Evolutionary conservation across 257 asterid genomes (phyloP), one percentile per base, ranked within the genome.

Genomic region (Coffea eugenioides): DNA sequence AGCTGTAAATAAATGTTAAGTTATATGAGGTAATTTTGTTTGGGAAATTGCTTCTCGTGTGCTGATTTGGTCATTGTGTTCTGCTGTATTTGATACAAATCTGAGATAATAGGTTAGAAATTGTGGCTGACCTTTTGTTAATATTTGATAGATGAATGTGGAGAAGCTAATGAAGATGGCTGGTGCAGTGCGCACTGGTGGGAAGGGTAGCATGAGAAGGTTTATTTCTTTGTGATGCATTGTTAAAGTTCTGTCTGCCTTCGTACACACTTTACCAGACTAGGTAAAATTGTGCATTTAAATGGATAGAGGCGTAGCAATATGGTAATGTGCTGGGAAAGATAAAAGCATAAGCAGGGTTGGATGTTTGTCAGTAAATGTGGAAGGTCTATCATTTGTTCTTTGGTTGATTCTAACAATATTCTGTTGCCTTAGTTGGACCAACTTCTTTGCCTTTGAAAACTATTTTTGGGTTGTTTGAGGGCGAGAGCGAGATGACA

Each of bases 141-240:
- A 13, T 20, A 64, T 61, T 56, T 80, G 62, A 21, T 83, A 91
- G 97, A 91, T 91, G 97, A 90, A 91, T 89, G 94, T 89, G 82
- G 94, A 91, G 85, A 90, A 91, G 87, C 87, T 91, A 71, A 88
- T 56, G 89, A 91, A 90, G 88, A 91, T 91, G 97, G 94, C 97
- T 3, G 92, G 93, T 80, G 88, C 94, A 1, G 94, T 90, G 65
- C 91, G 97, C 69, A 92, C 94, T 8, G 94, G 94, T 79, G 97
- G 97, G 21, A 92, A 92, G 87, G 97, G 97, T 75, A 92, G 90
- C 74, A 67, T 92, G 84, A 89, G 97, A 83, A 92, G 94, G 97
- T 92, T 18, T 80, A 87, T 76, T 18, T 73, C 25, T 67, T 56
- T 46, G 39, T 39, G 20, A 16, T 80, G 27, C 65, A 14, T 11